Percentiles rank a stretch among this genome's conserved stretches.
These are phyloP conservation scores for Abelmoschus esculentus DNA, from an alignment of 345 rosid species.

Conservation along the genomic window DNA sequence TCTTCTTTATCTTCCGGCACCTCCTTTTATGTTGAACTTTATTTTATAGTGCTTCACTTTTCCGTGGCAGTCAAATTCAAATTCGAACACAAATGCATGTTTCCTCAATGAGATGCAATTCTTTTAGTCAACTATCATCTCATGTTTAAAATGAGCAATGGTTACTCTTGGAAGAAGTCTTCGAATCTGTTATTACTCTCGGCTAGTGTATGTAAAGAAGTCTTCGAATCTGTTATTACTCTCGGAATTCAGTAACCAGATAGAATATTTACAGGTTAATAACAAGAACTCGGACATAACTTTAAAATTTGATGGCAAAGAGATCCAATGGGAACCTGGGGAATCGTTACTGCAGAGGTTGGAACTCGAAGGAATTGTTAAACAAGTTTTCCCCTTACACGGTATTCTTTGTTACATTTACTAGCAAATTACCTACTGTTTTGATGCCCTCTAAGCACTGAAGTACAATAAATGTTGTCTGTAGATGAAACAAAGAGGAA, in stretches of 20 bases:
- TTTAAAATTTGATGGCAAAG: slow-evolving; percentile 41
- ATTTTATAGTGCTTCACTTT: no score
- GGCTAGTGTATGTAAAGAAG: background rate
- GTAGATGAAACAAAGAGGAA: slow-evolving; percentile 72
- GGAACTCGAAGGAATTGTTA: slow-evolving; percentile 62
- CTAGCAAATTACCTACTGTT: slow-evolving; percentile 5
- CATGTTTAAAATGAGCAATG: background rate
- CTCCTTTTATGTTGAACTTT: background rate
- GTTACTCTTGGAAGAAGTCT: background rate
- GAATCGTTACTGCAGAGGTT: slow-evolving; percentile 58
- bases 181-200: background rate
- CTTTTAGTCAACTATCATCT: background rate
- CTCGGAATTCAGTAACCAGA: slow-evolving; percentile 4
- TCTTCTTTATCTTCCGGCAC: background rate
- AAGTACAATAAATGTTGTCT: slow-evolving; percentile 19
- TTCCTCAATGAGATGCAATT: no score
- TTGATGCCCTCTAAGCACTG: slow-evolving; percentile 10
- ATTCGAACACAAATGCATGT: no score
- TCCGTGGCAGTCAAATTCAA: no score
- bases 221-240: background rate
- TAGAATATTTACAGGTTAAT: slow-evolving; percentile 46
- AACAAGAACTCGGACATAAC: slow-evolving; percentile 21
- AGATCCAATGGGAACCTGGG: slow-evolving; percentile 55
- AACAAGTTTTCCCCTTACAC: slow-evolving; percentile 73
- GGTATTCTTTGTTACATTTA: slow-evolving; percentile 38